Conservation (phyloP, 768 basidiomycete genomes). For the Panaeolus papilionaceus region DNA sequence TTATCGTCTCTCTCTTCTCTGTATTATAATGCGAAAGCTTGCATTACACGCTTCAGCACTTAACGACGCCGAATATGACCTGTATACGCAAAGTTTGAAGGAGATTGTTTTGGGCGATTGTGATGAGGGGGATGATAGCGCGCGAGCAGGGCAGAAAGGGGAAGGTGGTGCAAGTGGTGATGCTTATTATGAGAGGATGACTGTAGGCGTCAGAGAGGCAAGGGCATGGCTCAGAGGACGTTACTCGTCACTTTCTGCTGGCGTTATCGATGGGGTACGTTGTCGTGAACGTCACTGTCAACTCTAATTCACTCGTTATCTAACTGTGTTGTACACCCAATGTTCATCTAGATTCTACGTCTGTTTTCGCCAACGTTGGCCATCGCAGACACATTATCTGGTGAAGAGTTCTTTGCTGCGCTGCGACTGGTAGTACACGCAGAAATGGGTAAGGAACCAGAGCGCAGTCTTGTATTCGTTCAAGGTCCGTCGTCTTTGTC, state of each 20-base stretch:
- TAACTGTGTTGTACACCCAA: not conserved
- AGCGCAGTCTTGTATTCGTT: conserved; percentile 72
- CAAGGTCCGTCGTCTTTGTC: conserved; percentile 60
- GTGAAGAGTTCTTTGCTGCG: conserved; percentile 80
- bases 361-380: conserved; percentile 65
- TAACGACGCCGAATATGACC: conserved; percentile 70
- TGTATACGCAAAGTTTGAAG: conserved; percentile 66
- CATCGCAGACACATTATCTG: conserved; percentile 58
- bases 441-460: conserved; percentile 64
- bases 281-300: conserved; percentile 40
- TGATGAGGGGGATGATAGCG: conserved; percentile 29
- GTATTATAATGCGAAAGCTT: conserved; percentile 58
- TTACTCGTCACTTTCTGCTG: conserved; percentile 58
- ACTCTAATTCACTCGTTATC: conserved; percentile 4
- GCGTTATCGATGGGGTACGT: conserved; percentile 66
- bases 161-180: conserved; percentile 39
- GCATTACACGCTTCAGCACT: conserved; percentile 78
- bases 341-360: conserved; percentile 60
- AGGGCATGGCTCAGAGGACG: conserved; percentile 80
- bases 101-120: conserved; percentile 52
- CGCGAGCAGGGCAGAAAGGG: conserved; percentile 14
- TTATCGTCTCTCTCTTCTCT: not conserved
- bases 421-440: conserved; percentile 70
- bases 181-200: conserved; percentile 57
- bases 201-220: conserved; percentile 67